A percentile compares a stretch with the other conserved stretches of the same genome.
Conservation (phyloP, 345 rosid genomes). For the Theobroma cacao region DNA sequence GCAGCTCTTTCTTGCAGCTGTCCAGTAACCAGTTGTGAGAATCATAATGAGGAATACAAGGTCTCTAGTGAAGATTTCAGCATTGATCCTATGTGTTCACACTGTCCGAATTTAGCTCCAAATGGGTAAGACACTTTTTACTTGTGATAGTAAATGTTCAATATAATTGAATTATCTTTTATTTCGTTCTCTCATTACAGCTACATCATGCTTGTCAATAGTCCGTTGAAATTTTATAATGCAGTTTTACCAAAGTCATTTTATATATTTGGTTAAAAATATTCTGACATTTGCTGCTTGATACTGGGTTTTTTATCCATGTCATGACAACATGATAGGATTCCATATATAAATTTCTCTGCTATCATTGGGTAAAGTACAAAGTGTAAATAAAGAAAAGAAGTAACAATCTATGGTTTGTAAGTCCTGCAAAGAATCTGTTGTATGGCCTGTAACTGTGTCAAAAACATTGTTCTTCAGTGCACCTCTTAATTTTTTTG, state of each 20-base stretch:
- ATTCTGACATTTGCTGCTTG: not conserved
- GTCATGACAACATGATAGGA: not conserved
- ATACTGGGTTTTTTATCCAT: not conserved
- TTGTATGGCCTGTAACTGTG: not conserved
- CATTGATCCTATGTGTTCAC: constrained; percentile 53
- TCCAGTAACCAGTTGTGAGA: constrained; percentile 18
- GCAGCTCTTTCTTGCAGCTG: constrained; percentile 34
- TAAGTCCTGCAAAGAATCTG: not conserved
- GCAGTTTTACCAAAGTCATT: not conserved
- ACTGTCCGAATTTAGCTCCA: constrained; percentile 19
- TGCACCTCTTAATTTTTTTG: not conserved
- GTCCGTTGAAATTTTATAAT: not conserved
- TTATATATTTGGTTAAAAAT: not conserved
- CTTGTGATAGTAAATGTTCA: not conserved
- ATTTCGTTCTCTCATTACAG: not conserved
- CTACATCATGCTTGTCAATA: not conserved
- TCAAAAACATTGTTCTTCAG: not conserved
- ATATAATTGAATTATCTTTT: not conserved
- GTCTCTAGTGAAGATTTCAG: constrained; percentile 49
- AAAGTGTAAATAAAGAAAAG: not conserved
- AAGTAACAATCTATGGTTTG: not conserved
- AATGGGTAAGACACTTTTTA: constrained; percentile 5
- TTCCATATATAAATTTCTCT: not conserved
- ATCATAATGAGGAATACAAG: constrained; percentile 22
- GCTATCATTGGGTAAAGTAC: not conserved